These are phyloP conservation scores for Berkeleyomyces basicola DNA, from an alignment of 2,329 filamentous ascomycete species.

Conservation along the genomic window DNA sequence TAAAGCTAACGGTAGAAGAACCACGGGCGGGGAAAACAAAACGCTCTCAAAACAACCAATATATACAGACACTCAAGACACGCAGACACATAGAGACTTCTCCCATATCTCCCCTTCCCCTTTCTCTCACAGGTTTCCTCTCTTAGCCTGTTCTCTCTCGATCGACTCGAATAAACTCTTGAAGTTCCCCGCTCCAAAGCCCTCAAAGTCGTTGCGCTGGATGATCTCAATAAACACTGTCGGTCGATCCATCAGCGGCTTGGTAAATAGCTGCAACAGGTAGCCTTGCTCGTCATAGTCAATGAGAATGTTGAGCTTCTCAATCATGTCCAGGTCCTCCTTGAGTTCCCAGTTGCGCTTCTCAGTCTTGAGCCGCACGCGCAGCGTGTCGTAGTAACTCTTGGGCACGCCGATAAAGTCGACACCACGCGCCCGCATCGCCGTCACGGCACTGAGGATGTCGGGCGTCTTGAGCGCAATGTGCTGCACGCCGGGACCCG, in stretches of 20 bases:
- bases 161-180: constrained; percentile 91
- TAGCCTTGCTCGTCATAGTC: constrained; percentile 93
- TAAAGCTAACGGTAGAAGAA: background rate
- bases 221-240: constrained; percentile 97
- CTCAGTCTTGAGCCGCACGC: constrained; percentile 50
- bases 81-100: background rate
- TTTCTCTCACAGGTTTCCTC: constrained; percentile 56
- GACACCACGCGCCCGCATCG: constrained; percentile 70
- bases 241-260: constrained; percentile 83
- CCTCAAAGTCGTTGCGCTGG: constrained; percentile 75
- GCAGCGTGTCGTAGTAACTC: constrained; percentile 74
- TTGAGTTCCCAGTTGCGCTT: constrained; percentile 45
- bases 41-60: background rate
- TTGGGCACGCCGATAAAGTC: constrained; percentile 82
- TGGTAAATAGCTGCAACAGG: constrained; percentile 58
- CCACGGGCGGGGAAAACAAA: background rate
- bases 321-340: constrained; percentile 64
- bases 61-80: background rate
- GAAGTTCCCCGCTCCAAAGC: constrained; percentile 91
- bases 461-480: constrained; percentile 71
- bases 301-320: constrained; percentile 71
- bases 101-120: background rate
- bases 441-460: constrained; percentile 61
- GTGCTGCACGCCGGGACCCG: constrained; percentile 80
- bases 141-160: constrained; percentile 74